Base-by-base conservation (phyloP, 169 alveolate genomes). In the Plasmodium yoelii region DNA sequence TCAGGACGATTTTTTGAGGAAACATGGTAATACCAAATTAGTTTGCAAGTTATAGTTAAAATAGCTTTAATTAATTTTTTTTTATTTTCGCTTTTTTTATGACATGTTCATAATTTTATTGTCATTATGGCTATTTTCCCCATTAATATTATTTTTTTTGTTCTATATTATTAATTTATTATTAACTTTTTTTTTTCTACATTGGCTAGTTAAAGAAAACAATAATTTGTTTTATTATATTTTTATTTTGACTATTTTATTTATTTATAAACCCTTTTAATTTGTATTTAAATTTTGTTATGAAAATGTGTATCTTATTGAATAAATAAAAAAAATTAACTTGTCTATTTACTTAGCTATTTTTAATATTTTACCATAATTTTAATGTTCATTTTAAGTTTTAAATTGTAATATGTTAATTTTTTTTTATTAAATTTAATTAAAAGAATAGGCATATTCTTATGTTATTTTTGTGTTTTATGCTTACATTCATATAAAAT, bases 1-100 rank as follows among this genome's bases (percentile, higher is more conserved):
- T 47, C 44, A 6, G 90, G 91, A 1, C 87, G 86, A 24, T 91
- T 80, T 61, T 69, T 92, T 2, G 94, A 93, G 60, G 96, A 93
- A 67, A 84, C 77, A 53, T 93, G 96, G 96, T 92, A 73, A 60
- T 60, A 39, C 19, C 24, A 22, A 55, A 0, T 28, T 6, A 5
- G 26, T 10, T 63, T 26, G 18, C 8, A 12, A 63, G 72, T 47
- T 63, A 13, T 63, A 12, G 39, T 63, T 19, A 26, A 61, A 9
- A 24, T 61, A 19, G n/a, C 18, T 61, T 19, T 61, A 61, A 26
- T 63, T 26, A 8, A 28, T 12, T 60, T 60, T 60, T 63, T 63
- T 63, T 63, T 63, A 13, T n/a, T 57, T 57, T 57, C 28, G 34
- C 19, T 24, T 57, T 57, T 57, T 57, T 57, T 57, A 57, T 57